Percentiles rank a stretch among this genome's conserved stretches.
Conservation (phyloP, 2,329 filamentous ascomycete species). For the Xylariaceae sp. region DNA sequence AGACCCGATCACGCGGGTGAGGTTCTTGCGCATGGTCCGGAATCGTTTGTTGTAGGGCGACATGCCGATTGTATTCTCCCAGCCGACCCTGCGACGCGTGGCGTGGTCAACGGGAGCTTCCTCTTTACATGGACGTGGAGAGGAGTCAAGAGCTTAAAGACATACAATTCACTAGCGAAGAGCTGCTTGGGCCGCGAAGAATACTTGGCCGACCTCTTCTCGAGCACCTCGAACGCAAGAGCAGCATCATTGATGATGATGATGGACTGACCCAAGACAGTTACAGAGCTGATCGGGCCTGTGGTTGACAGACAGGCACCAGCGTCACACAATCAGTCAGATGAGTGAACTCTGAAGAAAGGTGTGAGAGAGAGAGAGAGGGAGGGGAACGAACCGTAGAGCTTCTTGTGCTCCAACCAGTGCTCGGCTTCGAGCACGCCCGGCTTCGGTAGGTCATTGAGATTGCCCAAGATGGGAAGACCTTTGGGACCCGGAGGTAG, state of each 20-base stretch:
- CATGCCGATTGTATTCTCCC: conserved; percentile 8
- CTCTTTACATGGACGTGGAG: not conserved
- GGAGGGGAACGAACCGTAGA: conserved; percentile 21
- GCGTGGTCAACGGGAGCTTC: no score
- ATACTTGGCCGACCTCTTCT: conserved; percentile 30
- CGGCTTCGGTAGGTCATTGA: conserved; percentile 41
- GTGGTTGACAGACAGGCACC: not conserved
- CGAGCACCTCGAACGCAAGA: conserved; percentile 34
- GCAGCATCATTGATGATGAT: conserved; percentile 36
- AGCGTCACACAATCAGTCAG: no score
- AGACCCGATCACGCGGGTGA: conserved; percentile 10
- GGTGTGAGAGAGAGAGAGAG: no score
- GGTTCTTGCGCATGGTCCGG: conserved; percentile 10
- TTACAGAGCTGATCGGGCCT: conserved; percentile 36
- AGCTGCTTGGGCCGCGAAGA: conserved; percentile 29
- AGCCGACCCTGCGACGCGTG: conserved; percentile 12
- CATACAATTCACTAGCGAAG: conserved; percentile 23
- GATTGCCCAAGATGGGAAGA: conserved; percentile 44
- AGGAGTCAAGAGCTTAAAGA: not conserved
- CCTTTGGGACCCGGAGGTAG: conserved; percentile 46
- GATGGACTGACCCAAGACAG: conserved; percentile 35
- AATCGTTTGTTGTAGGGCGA: conserved; percentile 10
- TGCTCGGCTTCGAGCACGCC: conserved; percentile 34
- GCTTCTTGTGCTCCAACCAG: conserved; percentile 37
- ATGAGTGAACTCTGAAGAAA: not conserved